Evolutionary conservation across 176 grass and related monocot species (phyloP).

Genomic region (Raddia guianensis): DNA sequence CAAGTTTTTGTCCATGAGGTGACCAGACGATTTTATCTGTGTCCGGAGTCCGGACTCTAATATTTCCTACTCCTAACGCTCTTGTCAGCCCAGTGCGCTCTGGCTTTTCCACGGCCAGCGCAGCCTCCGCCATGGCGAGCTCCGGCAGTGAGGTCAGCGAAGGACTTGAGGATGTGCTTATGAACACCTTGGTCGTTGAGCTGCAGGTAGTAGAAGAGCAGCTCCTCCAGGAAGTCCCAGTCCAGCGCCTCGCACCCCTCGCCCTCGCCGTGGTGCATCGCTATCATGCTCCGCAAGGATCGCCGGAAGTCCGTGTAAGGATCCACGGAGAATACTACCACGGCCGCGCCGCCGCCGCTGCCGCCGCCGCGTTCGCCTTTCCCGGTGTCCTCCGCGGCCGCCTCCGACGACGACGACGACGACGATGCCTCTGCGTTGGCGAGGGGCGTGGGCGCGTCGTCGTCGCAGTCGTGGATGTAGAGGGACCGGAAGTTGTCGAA

Average conservation of each 20-base stretch:
- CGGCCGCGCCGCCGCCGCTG: too few species aligned
- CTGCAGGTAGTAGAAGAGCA: slow-evolving; percentile 75
- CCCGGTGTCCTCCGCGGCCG: too few species aligned
- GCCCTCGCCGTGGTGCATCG: slow-evolving; percentile 37
- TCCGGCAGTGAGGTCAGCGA: slow-evolving; percentile 59
- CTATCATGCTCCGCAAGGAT: slow-evolving; percentile 71
- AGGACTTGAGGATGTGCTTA: slow-evolving; percentile 73
- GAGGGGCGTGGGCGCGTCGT: neutral
- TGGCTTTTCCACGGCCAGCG: slow-evolving; percentile 11
- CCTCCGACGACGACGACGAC: neutral
- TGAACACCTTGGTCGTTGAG: slow-evolving; percentile 78
- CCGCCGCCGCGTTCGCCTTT: too few species aligned
- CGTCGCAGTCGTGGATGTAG: slow-evolving; percentile 43
- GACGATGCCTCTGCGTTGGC: neutral
- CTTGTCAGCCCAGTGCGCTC: slow-evolving; percentile 22
- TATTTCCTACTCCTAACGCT: slow-evolving; percentile 29
- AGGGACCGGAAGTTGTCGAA: slow-evolving; percentile 80
- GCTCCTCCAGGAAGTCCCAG: slow-evolving; percentile 89
- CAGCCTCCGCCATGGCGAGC: neutral
- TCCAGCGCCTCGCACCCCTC: slow-evolving; percentile 47
- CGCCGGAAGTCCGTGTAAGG: slow-evolving; percentile 70
- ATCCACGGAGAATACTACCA: slow-evolving; percentile 59
- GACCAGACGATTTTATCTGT: neutral
- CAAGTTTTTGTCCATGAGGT: neutral
- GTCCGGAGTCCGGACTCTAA: neutral